A percentile compares a stretch with the other conserved stretches of the same genome.
Evolutionary conservation across 257 asterid species (phyloP).

Genomic region (Plantago ovata): DNA sequence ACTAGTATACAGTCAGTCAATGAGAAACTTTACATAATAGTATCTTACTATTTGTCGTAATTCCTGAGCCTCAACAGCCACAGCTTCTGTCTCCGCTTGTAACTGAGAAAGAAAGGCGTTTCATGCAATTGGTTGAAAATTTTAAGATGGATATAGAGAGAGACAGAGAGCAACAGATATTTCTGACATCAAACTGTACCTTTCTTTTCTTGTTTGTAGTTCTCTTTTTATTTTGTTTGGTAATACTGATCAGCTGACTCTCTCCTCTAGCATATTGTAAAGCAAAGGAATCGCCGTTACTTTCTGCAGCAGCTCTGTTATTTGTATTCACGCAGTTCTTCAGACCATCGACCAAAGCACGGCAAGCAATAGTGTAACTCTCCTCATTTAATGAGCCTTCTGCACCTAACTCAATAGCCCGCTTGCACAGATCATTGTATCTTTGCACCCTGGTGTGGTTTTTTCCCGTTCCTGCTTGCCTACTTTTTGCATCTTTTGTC

Average conservation of each 20-base stretch:
- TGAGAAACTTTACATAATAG: neutral
- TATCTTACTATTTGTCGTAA: slow-evolving; percentile 64
- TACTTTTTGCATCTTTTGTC: slow-evolving; percentile 87
- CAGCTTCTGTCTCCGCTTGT: slow-evolving; percentile 63
- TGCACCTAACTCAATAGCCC: slow-evolving; percentile 85
- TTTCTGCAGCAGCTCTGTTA: slow-evolving; percentile 55
- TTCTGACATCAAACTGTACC: slow-evolving; percentile 35
- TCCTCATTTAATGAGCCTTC: slow-evolving; percentile 82
- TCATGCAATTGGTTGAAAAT: slow-evolving; percentile 1
- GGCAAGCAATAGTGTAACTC: slow-evolving; percentile 68
- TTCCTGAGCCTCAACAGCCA: slow-evolving; percentile 50
- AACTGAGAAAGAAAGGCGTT: slow-evolving; percentile 37
- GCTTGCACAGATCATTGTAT: slow-evolving; percentile 84
- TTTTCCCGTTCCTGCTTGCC: slow-evolving; percentile 59
- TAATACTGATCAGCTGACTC: slow-evolving; percentile 37
- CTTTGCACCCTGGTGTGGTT: slow-evolving; percentile 69
- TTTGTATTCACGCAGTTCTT: slow-evolving; percentile 77
- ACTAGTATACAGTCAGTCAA: neutral
- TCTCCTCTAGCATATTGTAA: slow-evolving; percentile 64
- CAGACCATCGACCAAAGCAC: slow-evolving; percentile 75
- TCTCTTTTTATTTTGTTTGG: slow-evolving; percentile 63
- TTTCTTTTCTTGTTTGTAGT: slow-evolving; percentile 69
- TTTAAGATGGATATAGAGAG: slow-evolving; percentile 9
- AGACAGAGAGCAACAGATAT: slow-evolving; percentile 14
- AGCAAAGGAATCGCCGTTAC: slow-evolving; percentile 46